Base-by-base conservation (phyloP, 495 filamentous ascomycete genomes). In the Astrothelium subdiscretum region DNA sequence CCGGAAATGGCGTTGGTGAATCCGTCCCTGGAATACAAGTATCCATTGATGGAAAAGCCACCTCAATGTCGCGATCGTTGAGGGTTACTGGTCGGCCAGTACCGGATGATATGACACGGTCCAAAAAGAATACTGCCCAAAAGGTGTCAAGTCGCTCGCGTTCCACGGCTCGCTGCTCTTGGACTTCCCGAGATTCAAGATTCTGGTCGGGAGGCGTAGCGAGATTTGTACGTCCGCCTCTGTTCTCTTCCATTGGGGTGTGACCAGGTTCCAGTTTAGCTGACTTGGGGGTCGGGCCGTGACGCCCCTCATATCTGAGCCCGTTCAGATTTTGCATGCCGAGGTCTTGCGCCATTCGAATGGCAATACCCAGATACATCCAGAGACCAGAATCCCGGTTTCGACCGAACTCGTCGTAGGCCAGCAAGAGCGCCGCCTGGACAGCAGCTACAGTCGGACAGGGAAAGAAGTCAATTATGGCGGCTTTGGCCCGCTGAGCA, bases 281-380 rank as follows among this genome's bases (percentile, higher is more conserved):
- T 32, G 77, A 75, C 59, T 76, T 83, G 3, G 81, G 80, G 0
- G 76, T 80, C 3, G 81, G 77, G 10, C 81, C 81, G 31, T 69
- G 74, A 22, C 71, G 79, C 3, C 87, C 87, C 63, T 85, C 83
- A 65, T 87, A 84, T 68, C 83, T 86, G 60, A 88, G 79, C 0
- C 89, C 90, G 63, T 88, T 87, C 31, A 85, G 73, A 57, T 89
- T 92, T 64, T 90, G 87, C 66, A 95, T 78, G 2, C 90, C 90
- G 3, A 95, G 78, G 70, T 95, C 90, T 60, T 91, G 83, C 0
- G 87, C 88, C 88, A 95, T 91, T 29, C 90, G 81, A 65, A 95
- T 92, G 0, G 89, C 85, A 62, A 89, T 85, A 0, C 90, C 90
- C 18, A 92, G 75, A 66, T 91, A 92, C 89, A 92, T 92, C 90